Base-by-base conservation (phyloP, 2,329 filamentous ascomycete species). In the Lecanoromycetidae sp. region DNA sequence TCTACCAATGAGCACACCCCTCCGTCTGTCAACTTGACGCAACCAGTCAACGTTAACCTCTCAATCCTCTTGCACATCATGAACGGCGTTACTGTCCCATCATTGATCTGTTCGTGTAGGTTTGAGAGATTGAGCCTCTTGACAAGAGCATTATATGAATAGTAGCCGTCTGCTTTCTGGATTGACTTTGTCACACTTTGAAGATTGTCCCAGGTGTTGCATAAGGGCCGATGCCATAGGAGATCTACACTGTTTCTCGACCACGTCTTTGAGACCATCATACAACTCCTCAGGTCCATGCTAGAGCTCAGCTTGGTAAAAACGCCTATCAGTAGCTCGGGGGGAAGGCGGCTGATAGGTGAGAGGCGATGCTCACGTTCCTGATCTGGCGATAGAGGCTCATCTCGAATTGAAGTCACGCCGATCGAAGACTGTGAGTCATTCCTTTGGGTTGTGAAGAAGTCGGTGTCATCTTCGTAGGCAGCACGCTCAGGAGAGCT, bases 261-360 rank as follows among this genome's bases (percentile, higher is more conserved):
- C 91, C 91, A 98, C 53, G 82, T 79, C 65, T 87, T 88, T 60
- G 82, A 95, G n/a, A 94, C 88, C 54, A 91, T 72, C 84, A 96
- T 88, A 66, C 85, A 93, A 65, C 80, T 82, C 56, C 87, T 76
- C 56, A 95, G 75, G 60, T 98, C 90, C 36, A 72, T 69, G 2
- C 87, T 76, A 10, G 76, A 78, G 58, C 73, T 80, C 49, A 98
- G 76, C 64, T 87, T 91, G 29, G 84, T 74, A 66, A 98, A 95
- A 59, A 96, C 82, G 65, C 80, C 77, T 59, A 98, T 95, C 61
- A 96, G 79, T 52, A 98, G 84, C 71, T 98, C 91, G 63, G 88
- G 90, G 32, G 91, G 91, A 29, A 98, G 74, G 48, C 84, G 79
- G 56, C 84, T 82, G 51, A 95, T 80, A 39, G 88, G 87, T n/a